Evolutionary conservation across 78 protist species (phyloP).

Genomic region (Chrysochromulina tobinii): DNA sequence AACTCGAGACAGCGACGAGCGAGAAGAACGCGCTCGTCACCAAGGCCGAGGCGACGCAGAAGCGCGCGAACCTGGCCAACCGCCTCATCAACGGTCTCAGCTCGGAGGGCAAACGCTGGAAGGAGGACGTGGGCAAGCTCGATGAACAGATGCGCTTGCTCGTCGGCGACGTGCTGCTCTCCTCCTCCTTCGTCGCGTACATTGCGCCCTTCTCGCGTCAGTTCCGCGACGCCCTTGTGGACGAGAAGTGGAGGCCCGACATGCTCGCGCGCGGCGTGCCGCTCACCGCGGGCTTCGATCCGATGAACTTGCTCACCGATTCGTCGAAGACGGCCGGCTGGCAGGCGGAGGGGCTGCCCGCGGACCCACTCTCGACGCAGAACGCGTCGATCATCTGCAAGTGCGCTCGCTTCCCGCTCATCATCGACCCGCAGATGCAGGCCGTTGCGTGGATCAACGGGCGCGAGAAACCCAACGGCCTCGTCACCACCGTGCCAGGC

Average conservation of each 20-base stretch:
- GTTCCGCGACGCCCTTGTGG: conserved; percentile 45
- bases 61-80: conserved; percentile 55
- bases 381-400: conserved; percentile 72
- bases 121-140: conserved; percentile 28
- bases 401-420: conserved; percentile 84
- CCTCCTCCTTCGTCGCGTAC: conserved; percentile 76
- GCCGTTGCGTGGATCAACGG: conserved; percentile 58
- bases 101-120: conserved; percentile 74
- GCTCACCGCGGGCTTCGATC: conserved; percentile 1
- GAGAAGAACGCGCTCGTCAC: conserved; percentile 27
- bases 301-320: conserved; percentile 48
- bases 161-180: conserved; percentile 76
- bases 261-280: conserved; percentile 7
- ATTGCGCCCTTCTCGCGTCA: conserved; percentile 69
- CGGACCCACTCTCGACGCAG: conserved; percentile 83
- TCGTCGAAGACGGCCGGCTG: conserved; percentile 75
- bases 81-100: conserved; percentile 70
- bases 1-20: conserved; percentile 45
- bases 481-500: background rate
- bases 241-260: conserved; percentile 21
- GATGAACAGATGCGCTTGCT: conserved; percentile 24
- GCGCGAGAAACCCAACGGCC: conserved; percentile 37
- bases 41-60: conserved; percentile 3
- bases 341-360: conserved; percentile 85
- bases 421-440: conserved; percentile 92